Percentiles rank a stretch among this genome's conserved stretches.
Evolutionary conservation across 176 grass and related monocot genomes (phyloP).

Genomic region (Oryza longistaminata): DNA sequence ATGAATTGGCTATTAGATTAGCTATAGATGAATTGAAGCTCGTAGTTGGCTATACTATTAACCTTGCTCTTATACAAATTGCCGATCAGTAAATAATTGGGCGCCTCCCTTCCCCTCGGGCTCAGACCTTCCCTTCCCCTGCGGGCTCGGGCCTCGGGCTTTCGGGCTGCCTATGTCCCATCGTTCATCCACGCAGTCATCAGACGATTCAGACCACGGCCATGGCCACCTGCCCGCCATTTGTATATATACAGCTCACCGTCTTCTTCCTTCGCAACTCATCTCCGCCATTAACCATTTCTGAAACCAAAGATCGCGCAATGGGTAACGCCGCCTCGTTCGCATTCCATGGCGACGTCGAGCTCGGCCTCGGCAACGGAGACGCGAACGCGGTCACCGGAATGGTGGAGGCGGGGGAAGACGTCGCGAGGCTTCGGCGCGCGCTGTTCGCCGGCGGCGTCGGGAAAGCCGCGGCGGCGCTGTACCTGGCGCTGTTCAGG

Average conservation of each 20-base stretch:
- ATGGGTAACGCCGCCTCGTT: background rate
- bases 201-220: background rate
- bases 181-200: background rate
- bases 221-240: too few relatives aligned
- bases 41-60: too few relatives aligned
- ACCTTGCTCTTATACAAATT: too few relatives aligned
- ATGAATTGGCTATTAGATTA: too few relatives aligned
- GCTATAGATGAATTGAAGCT: too few relatives aligned
- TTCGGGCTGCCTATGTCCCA: background rate
- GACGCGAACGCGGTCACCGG: background rate
- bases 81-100: background rate
- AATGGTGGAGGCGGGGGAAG: background rate
- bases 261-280: background rate
- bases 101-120: background rate
- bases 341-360: background rate
- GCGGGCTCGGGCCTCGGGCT: background rate
- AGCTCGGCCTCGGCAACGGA: background rate
- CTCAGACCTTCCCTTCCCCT: background rate
- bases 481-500: slow-evolving; percentile 36
- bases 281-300: background rate
- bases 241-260: background rate
- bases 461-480: background rate
- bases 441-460: slow-evolving; percentile 28
- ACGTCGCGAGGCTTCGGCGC: slow-evolving; percentile 1
- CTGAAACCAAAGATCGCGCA: background rate